Percentiles rank a stretch among this genome's conserved stretches.
phyloP scores from a whole-genome alignment of 495 filamentous ascomycete species.

The Neurospora sp. region DNA sequence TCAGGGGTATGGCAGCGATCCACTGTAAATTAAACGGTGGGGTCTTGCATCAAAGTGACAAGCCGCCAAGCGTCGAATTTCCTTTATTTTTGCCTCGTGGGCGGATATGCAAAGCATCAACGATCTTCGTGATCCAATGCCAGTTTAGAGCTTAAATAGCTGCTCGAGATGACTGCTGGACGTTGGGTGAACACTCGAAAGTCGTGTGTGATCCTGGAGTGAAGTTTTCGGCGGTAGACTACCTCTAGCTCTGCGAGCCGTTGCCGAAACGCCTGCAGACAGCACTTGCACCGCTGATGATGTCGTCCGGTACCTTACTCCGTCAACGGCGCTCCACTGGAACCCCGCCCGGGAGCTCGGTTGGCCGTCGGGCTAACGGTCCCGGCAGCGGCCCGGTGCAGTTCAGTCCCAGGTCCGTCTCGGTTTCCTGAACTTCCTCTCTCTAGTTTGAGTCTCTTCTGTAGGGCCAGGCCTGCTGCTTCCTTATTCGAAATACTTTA shows the following conservation, averaged over 20 bases:
- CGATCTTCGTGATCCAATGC: not conserved
- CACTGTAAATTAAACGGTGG: not conserved
- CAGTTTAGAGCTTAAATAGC: not conserved
- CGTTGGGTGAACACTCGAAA: not conserved
- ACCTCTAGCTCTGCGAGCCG: not conserved
- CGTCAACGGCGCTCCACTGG: not conserved
- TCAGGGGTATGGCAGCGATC: not conserved
- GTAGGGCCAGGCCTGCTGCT: not conserved
- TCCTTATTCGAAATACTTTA: not conserved
- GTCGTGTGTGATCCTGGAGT: not conserved
- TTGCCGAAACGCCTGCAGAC: not conserved
- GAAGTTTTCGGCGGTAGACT: not conserved
- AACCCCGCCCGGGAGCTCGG: not conserved
- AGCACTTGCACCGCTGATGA: not conserved
- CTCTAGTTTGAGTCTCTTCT: not conserved
- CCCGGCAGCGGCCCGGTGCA: not conserved
- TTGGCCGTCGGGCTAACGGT: not conserved
- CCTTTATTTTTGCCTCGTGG: not conserved
- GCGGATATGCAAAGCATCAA: not conserved
- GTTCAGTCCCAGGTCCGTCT: not conserved
- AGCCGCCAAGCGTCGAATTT: not conserved
- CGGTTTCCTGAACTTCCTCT: not conserved
- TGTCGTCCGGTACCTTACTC: not conserved
- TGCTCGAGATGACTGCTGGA: not conserved
- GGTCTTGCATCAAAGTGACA: not conserved